Base-by-base conservation (phyloP, 805 yeast genomes). In the Saturnispora zaruensis region DNA sequence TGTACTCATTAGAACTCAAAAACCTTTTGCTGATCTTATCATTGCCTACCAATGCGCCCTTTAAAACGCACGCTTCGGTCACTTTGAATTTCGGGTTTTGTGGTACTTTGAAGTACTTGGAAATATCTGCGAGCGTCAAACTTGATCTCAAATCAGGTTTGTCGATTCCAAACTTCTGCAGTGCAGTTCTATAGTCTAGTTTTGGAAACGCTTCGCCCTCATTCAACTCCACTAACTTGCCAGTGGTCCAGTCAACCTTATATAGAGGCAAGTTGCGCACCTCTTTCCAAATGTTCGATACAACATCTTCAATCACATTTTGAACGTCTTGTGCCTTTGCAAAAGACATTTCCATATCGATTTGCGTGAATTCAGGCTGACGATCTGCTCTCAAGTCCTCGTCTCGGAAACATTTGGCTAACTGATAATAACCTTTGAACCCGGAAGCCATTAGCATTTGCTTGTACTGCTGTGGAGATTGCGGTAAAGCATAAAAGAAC, bases 391-490 rank as follows among this genome's bases (percentile, higher is more conserved):
- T 75, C 51, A 93, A 73, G 67, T 93, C 98, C 65, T 93, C 99
- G 64, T 93, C 99, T 56, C 99, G 75, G 64, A 93, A 93, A 64
- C 99, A 93, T 60, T 79, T 82, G 3, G 99, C 98, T 37, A 93
- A 71, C 67, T 93, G 99, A 66, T 79, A 93, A 66, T 93, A 93
- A 45, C 79, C 74, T 46, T 84, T 75, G 37, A 93, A 79, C 1
- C 99, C 99, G 38, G 96, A 83, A 1, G 97, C 95, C 89, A 93
- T 93, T 32, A 93, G 70, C 38, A 93, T 71, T 66, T 93, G 99
- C 62, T 93, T 93, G 63, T 91, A 93, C 63, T 93, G 99, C 63
- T 93, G 99, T 0, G 99, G 99, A 14, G 96, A 87, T 65, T 93
- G 99, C 0, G 98, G 97, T 26, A 93, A 71, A 0, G 99, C 97